phyloP scores from a whole-genome alignment of 2,329 filamentous ascomycete genomes.

The Atkinsonella texensis region DNA sequence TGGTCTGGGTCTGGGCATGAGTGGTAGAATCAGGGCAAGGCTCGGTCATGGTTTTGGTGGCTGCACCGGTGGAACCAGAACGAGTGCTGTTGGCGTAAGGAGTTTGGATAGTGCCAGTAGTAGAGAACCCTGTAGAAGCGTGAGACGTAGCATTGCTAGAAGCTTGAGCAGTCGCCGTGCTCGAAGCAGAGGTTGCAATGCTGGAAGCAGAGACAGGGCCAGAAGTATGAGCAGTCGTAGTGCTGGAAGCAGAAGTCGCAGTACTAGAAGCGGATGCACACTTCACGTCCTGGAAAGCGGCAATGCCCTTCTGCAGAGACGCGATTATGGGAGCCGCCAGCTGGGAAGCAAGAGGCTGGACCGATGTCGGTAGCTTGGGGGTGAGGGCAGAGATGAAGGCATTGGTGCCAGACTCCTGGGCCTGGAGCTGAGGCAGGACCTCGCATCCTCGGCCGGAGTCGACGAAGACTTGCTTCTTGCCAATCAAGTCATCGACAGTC shows the following conservation, averaged over 20 bases:
- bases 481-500: neutral
- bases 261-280: neutral
- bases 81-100: no score
- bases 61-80: neutral
- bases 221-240: neutral
- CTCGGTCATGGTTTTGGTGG: neutral
- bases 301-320: neutral
- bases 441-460: constrained; percentile 4
- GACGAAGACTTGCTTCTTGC: constrained; percentile 2
- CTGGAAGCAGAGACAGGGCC: neutral
- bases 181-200: neutral
- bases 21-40: neutral
- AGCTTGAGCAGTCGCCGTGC: neutral
- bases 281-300: constrained; percentile 3
- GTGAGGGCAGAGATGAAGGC: neutral
- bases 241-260: neutral
- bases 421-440: constrained; percentile 1
- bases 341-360: neutral
- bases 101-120: no score
- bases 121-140: no score
- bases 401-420: neutral
- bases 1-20: neutral
- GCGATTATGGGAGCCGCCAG: neutral
- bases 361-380: neutral
- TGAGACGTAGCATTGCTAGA: neutral